Evolutionary conservation across 164 flowering plant species (phyloP), one percentile per base, ranked within the genome.

Genomic region (Macadamia integrifolia): DNA sequence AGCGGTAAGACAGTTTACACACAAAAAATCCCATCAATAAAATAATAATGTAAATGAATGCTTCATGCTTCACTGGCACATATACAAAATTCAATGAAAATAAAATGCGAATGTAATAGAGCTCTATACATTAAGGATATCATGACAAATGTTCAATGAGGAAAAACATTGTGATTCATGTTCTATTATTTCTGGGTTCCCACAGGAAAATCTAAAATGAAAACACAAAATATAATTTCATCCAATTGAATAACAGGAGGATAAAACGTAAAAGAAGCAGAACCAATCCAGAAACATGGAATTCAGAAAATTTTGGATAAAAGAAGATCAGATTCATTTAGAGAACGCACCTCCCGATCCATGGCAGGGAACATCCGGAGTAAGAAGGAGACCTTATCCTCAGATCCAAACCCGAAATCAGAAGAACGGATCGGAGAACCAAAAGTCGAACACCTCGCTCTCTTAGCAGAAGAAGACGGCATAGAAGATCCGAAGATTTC

Each of bases 401-500:
- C 77, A 9, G 66, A 69, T 46, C 66, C 77, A 8, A 74, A 65
- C n/a, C 65, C 69, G 40, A 66, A 74, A 69, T 69, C 77, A 12
- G 76, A 58, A 15, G 71, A 68, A 23, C 66, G 58, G 62, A 69
- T 48, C 29, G 69, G 72, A 35, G 76, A 68, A 68, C 60, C 75
- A 49, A 67, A 67, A 9, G 42, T 56, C 9, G 62, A 74, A 48
- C 72, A 65, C 48, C 77, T 68, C 3, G 73, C 46, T 66, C 77
- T 66, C 77, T 69, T 74, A 52, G 62, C 42, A 50, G 71, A 64
- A 8, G 77, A 57, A 6, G 63, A 58, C 43, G 63, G 60, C 30
- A 46, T 6, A 11, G 73, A 61, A 74, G 77, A 66, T 69, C 72
- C 73, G 62, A 74, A 74, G 62, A 74, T 69, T 61, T 74, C 77